These are phyloP conservation scores for Scheffersomyces coipomensis DNA, from an alignment of 805 yeast species.

Conservation along the genomic window DNA sequence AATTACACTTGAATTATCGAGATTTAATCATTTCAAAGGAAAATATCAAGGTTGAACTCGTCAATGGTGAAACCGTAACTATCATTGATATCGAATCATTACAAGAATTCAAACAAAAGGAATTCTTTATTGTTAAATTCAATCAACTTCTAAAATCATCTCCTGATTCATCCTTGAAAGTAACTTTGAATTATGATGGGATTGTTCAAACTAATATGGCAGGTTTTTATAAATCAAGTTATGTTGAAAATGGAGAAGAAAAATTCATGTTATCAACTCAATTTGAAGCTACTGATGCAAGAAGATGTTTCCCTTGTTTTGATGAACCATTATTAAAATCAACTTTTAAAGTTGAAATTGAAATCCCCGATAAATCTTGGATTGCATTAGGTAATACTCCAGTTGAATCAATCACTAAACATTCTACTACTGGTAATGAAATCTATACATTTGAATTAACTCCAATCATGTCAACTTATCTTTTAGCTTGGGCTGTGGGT, in stretches of 20 bases:
- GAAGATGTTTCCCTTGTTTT: slow-evolving; percentile 57
- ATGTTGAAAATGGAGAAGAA: slow-evolving; percentile 34
- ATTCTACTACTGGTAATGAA: slow-evolving; percentile 12
- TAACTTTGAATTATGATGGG: slow-evolving; percentile 39
- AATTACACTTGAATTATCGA: slow-evolving; percentile 49
- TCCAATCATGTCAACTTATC: slow-evolving; percentile 55
- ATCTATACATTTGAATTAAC: slow-evolving; percentile 42
- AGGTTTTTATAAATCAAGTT: slow-evolving; percentile 52
- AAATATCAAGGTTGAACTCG: slow-evolving; percentile 21
- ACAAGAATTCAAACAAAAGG: slow-evolving; percentile 46
- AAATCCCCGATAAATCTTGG: slow-evolving; percentile 25
- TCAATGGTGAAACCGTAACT: slow-evolving; percentile 13
- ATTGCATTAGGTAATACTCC: slow-evolving; percentile 53
- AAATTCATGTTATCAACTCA: slow-evolving; percentile 50
- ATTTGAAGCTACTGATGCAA: slow-evolving; percentile 59
- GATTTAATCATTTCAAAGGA: slow-evolving; percentile 30
- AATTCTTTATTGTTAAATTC: slow-evolving; percentile 62
- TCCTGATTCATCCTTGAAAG: slow-evolving; percentile 19
- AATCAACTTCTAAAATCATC: slow-evolving; percentile 26
- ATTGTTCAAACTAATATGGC: slow-evolving; percentile 55
- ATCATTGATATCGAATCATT: slow-evolving; percentile 8
- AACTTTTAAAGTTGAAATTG: slow-evolving; percentile 46
- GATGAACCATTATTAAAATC: slow-evolving; percentile 60
- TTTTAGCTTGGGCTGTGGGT: slow-evolving; percentile 60
- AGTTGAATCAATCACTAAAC: slow-evolving; percentile 6